Conservation (phyloP, 2,329 filamentous ascomycete genomes). For the Anisogramma anomala region DNA sequence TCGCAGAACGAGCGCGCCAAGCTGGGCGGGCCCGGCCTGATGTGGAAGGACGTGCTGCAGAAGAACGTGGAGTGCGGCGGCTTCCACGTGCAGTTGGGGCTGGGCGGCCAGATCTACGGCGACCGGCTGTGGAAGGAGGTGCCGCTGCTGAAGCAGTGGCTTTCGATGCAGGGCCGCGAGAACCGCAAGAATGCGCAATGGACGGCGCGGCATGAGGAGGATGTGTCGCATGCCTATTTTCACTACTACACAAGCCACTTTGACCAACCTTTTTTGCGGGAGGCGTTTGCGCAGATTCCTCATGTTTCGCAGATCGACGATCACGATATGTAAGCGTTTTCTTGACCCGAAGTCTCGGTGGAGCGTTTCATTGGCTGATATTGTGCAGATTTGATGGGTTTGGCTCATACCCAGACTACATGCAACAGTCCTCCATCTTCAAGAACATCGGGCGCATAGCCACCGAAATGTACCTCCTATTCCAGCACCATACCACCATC, state of each 20-base stretch:
- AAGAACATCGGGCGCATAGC: constrained; percentile 95
- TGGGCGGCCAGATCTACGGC: constrained; percentile 91
- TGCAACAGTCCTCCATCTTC: constrained; percentile 96
- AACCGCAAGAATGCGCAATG: constrained; percentile 81
- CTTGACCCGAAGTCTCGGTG: constrained; percentile 62
- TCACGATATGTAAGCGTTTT: constrained; percentile 77
- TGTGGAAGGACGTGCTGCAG: constrained; percentile 99
- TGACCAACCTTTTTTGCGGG: constrained; percentile 85
- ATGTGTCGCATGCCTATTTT: constrained; percentile 92
- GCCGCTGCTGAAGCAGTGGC: constrained; percentile 86
- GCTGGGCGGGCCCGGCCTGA: constrained; percentile 79
- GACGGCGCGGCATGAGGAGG: constrained; percentile 91
- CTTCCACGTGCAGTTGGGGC: constrained; percentile 84
- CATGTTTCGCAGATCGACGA: constrained; percentile 89
- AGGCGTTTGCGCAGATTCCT: constrained; percentile 95
- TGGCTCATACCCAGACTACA: constrained; percentile 93
- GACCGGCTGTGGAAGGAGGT: constrained; percentile 96
- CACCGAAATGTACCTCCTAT: constrained; percentile 94
- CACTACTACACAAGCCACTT: constrained; percentile 99
- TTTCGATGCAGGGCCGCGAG: constrained; percentile 83
- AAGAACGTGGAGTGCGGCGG: constrained; percentile 95
- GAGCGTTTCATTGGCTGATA: constrained; percentile 6
- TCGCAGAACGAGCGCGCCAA: constrained; percentile 74
- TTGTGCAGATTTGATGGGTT: constrained; percentile 77
- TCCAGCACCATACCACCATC: constrained; percentile 94